Conservation (phyloP, 768 basidiomycete species). For the Psilocybe azurescens region DNA sequence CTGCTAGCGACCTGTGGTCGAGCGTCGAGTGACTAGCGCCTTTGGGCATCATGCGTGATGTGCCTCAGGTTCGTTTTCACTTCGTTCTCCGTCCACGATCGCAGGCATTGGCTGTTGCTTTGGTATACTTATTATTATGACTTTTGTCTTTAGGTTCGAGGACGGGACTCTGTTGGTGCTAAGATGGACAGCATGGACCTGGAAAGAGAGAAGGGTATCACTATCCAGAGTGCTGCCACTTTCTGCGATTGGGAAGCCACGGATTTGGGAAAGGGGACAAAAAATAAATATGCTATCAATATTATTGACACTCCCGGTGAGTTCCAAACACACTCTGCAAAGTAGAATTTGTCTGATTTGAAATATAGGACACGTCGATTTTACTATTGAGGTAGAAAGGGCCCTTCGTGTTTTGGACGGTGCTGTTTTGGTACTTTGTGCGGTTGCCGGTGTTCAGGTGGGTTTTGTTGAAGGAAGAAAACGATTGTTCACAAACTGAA, state of each 20-base stretch:
- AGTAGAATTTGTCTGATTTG: conserved; percentile 3
- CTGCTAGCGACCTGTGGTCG: conserved; percentile 21
- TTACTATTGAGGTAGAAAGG: conserved; percentile 98
- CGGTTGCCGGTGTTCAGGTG: conserved; percentile 95
- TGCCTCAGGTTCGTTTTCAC: conserved; percentile 19
- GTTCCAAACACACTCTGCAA: conserved; percentile 15
- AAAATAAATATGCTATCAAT: conserved; percentile 91
- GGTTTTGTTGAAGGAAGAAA: neutral
- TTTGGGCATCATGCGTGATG: conserved; percentile 9
- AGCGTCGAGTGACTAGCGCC: conserved; percentile 10
- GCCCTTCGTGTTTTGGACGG: conserved; percentile 96
- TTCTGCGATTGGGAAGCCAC: conserved; percentile 95
- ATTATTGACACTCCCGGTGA: conserved; percentile 98
- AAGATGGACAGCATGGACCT: conserved; percentile 99
- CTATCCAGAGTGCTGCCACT: conserved; percentile 98
- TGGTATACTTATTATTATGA: conserved; percentile 8
- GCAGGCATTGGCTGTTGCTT: conserved; percentile 23
- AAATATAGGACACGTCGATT: conserved; percentile 91
- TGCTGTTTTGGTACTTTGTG: conserved; percentile 94
- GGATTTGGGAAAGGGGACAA: conserved; percentile 59
- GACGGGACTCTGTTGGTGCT: conserved; percentile 93
- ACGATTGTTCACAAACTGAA: neutral
- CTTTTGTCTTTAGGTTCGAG: conserved; percentile 68
- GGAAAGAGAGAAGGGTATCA: conserved; percentile 98
- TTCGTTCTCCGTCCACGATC: conserved; percentile 22